phyloP scores from a whole-genome alignment of 176 grass and related monocot genomes.

The Cenchrus fungigraminus region DNA sequence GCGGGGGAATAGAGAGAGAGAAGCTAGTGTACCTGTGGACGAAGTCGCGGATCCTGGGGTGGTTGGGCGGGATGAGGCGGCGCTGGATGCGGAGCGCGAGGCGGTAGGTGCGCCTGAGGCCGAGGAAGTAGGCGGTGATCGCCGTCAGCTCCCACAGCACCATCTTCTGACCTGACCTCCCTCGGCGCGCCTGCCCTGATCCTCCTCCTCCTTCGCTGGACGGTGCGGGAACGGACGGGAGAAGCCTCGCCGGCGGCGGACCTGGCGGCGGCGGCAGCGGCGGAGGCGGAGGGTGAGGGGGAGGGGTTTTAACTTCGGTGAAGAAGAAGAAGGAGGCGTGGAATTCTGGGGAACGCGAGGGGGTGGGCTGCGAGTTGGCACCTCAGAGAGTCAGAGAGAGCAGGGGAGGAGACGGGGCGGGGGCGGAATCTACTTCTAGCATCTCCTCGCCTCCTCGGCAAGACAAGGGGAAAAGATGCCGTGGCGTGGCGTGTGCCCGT shows the following conservation, averaged over 20 bases:
- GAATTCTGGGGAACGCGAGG: neutral
- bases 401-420: too few species aligned
- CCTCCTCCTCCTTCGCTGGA: neutral
- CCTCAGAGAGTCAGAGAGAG: neutral
- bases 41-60: constrained; percentile 73
- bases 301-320: constrained; percentile 6
- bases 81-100: constrained; percentile 87
- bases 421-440: neutral
- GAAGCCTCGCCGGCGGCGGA: neutral
- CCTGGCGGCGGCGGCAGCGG: neutral
- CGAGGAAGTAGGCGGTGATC: constrained; percentile 96
- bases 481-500: neutral
- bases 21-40: constrained; percentile 46
- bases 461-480: neutral
- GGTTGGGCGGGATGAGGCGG: constrained; percentile 75
- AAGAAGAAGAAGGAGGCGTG: neutral
- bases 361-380: neutral
- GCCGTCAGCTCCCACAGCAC: constrained; percentile 95
- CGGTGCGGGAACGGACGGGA: neutral
- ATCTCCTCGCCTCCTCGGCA: neutral
- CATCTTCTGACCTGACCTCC: constrained; percentile 39
- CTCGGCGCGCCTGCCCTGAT: neutral
- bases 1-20: too few species aligned
- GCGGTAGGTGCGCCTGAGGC: constrained; percentile 76
- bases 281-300: neutral